These are phyloP conservation scores for Pyrenophora tritici-repentis DNA, from an alignment of 2,329 filamentous ascomycete species.

Conservation along the genomic window DNA sequence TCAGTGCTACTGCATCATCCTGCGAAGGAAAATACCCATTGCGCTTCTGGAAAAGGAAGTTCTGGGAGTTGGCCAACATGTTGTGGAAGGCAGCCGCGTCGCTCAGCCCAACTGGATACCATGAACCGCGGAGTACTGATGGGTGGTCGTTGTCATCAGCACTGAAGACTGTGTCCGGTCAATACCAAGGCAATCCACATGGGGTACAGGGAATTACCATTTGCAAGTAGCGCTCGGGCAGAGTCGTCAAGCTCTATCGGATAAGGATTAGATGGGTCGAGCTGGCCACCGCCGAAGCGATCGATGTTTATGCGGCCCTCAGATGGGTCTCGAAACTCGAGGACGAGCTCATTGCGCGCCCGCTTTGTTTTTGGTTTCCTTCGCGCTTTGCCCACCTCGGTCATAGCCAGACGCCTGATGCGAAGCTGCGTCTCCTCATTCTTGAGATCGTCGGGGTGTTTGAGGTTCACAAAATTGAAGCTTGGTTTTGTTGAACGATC, in stretches of 20 bases:
- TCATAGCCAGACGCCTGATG: constrained; percentile 43
- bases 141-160: constrained; percentile 25
- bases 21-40: constrained; percentile 26
- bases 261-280: constrained; percentile 34
- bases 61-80: constrained; percentile 36
- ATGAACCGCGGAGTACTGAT: constrained; percentile 30
- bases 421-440: constrained; percentile 37
- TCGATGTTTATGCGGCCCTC: constrained; percentile 18
- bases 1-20: constrained; percentile 28
- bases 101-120: constrained; percentile 34
- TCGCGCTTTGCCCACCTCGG: constrained; percentile 35
- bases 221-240: constrained; percentile 28
- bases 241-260: constrained; percentile 34
- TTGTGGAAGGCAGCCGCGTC: constrained; percentile 30
- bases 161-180: constrained; percentile 29
- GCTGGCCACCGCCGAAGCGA: constrained; percentile 25
- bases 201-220: constrained; percentile 22
- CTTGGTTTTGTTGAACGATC: constrained; percentile 28
- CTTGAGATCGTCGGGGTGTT: constrained; percentile 40
- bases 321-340: constrained; percentile 27
- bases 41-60: constrained; percentile 29
- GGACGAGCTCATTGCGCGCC: constrained; percentile 33
- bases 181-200: constrained; percentile 9
- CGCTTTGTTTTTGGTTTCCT: constrained; percentile 36
- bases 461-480: constrained; percentile 41